Conservation (phyloP, 192 early-diverging fungal genomes). For the Podila epicladia region DNA sequence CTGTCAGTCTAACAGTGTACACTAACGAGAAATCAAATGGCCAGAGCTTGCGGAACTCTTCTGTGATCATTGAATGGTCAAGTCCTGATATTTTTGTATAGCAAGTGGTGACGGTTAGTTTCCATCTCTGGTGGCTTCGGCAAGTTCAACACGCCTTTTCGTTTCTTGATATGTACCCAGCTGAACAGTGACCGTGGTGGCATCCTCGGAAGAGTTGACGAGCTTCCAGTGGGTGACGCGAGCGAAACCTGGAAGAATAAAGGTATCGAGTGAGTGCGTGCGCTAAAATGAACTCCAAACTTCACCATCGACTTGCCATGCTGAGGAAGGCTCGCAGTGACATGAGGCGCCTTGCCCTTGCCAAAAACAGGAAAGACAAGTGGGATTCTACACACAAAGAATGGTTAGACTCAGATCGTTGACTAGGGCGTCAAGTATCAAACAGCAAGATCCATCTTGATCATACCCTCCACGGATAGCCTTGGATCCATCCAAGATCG, state of each 20-base stretch:
- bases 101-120: not conserved
- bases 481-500: conserved; percentile 89
- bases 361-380: conserved; percentile 89
- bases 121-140: too few species aligned
- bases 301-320: conserved; percentile 60
- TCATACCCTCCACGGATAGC: conserved; percentile 86
- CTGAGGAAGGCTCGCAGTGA: conserved; percentile 67
- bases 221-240: conserved; percentile 40
- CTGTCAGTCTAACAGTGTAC: conserved; percentile 85
- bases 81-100: conserved; percentile 48
- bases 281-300: not conserved
- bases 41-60: conserved; percentile 67
- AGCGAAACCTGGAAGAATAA: conserved; percentile 20
- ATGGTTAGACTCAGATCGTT: conserved; percentile 42
- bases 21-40: conserved; percentile 77
- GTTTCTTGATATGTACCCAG: conserved; percentile 18
- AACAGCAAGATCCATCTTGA: not conserved
- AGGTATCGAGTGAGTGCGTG: not conserved
- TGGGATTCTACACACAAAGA: conserved; percentile 54
- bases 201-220: conserved; percentile 28
- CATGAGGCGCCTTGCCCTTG: conserved; percentile 52
- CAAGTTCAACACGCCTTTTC: too few species aligned
- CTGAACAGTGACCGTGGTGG: conserved; percentile 20
- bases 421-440: conserved; percentile 30
- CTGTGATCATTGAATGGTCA: conserved; percentile 63